Evolutionary conservation across 352 stramenopile species (phyloP), one percentile per base, ranked within the genome.

Genomic region (Globisporangium ultimum): DNA sequence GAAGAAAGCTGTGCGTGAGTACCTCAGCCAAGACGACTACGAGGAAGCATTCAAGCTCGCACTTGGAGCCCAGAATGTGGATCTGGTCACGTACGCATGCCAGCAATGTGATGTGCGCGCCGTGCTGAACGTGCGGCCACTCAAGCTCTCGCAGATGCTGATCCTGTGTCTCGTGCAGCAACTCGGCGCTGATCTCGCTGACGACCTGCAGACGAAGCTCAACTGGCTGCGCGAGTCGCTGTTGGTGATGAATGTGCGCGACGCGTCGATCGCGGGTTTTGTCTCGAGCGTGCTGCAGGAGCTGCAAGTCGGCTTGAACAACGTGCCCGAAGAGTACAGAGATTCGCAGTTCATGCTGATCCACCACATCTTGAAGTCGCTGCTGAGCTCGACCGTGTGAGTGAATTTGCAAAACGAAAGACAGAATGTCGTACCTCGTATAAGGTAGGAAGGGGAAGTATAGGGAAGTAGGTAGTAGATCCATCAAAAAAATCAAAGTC

Each of bases 121-220:
- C 32, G 78, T 92, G 53, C 64, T 94, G 18, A 80, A 79, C 53
- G 74, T 63, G 32, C 82, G 80, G 2, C 84, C 80, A 12, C 77
- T 81, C 10, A 79, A 88, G 68, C 76, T 94, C 42, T 91, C 85
- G 56, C 85, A 94, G 63, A 91, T 92, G 82, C 64, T 92, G 64
- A 84, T 94, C 50, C 61, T 94, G 56, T 94, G 85, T 47, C 70
- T 94, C 15, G 85, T 94, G 22, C 85, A 94, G 64, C 85, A 94
- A 46, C 71, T 94, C 36, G 85, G 85, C 24, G 80, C 82, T 1
- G 83, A 92, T 28, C 55, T 92, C 8, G 71, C 60, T 1, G 78
- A 89, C 55, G 78, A 91, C 38, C 50, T 90, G 28, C 55, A 78
- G 53, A 80, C 85, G 24, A 91, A 89, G 65, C 64, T 94, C 3